A percentile compares a stretch with the other conserved stretches of the same genome.
These are phyloP conservation scores for Colletotrichum orbiculare DNA, from an alignment of 2,329 filamentous ascomycete genomes.

Conservation along the genomic window DNA sequence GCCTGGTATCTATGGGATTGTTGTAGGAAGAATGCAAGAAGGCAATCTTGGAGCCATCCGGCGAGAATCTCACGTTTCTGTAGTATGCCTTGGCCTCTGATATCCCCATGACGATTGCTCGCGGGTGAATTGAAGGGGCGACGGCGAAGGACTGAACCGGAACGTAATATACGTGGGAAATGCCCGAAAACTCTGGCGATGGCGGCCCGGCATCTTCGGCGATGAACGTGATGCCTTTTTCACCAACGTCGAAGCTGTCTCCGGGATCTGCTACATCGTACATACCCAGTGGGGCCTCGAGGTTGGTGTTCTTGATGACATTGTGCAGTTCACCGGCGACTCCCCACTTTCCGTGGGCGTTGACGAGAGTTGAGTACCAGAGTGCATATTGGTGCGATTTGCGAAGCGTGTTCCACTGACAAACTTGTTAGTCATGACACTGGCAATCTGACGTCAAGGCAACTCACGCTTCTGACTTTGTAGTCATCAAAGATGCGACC, in stretches of 20 bases:
- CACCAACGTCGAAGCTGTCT: slow-evolving; percentile 47
- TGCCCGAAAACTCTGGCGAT: slow-evolving; percentile 22
- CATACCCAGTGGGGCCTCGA: slow-evolving; percentile 46
- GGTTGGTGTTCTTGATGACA: slow-evolving; percentile 42
- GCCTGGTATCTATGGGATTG: slow-evolving; percentile 41
- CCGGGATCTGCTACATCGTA: slow-evolving; percentile 40
- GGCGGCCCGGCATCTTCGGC: slow-evolving; percentile 38
- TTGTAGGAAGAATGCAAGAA: slow-evolving; percentile 45
- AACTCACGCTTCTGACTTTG: slow-evolving; percentile 47
- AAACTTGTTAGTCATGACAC: slow-evolving; percentile 3
- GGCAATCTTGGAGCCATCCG: slow-evolving; percentile 49
- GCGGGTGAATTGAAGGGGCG: slow-evolving; percentile 38
- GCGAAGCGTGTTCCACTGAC: slow-evolving; percentile 47
- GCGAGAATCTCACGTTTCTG: slow-evolving; percentile 48
- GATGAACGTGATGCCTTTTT: slow-evolving; percentile 49
- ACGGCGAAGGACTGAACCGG: slow-evolving; percentile 46
- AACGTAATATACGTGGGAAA: slow-evolving; percentile 46
- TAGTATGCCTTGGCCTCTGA: slow-evolving; percentile 29
- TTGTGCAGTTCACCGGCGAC: slow-evolving; percentile 47
- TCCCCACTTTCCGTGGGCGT: slow-evolving; percentile 44
- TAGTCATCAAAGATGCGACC: slow-evolving; percentile 49
- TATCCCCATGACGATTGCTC: slow-evolving; percentile 39
- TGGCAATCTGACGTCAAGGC: neutral
- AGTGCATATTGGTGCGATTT: slow-evolving; percentile 47
- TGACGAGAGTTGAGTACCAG: slow-evolving; percentile 51